These are phyloP conservation scores for Phylloporus arenicola DNA, from an alignment of 768 basidiomycete species.

Conservation along the genomic window DNA sequence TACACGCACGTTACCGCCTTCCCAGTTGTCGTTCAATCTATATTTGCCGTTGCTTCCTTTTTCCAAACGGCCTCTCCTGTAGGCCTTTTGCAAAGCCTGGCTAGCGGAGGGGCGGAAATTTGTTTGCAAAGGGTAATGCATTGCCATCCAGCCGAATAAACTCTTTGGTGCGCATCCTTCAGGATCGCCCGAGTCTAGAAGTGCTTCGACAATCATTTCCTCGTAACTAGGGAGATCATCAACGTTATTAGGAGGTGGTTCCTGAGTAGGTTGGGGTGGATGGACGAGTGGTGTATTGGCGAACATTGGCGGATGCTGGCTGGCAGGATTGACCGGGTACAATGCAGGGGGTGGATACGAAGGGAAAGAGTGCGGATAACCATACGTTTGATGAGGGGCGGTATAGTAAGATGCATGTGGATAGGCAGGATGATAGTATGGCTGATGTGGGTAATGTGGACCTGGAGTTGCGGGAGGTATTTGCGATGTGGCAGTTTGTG, in stretches of 20 bases:
- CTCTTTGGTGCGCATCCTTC: conserved; percentile 83
- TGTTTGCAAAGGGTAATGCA: conserved; percentile 75
- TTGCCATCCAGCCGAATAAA: conserved; percentile 79
- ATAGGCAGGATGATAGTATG: conserved; percentile 55
- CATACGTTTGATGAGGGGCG: conserved; percentile 31
- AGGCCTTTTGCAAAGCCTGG: conserved; percentile 85
- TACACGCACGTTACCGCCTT: conserved; percentile 68
- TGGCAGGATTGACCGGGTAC: conserved; percentile 27
- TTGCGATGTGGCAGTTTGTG: conserved; percentile 20
- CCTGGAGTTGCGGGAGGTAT: conserved; percentile 19
- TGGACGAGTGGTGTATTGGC: conserved; percentile 34
- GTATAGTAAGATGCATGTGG: conserved; percentile 66
- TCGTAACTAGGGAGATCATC: conserved; percentile 83
- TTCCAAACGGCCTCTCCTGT: conserved; percentile 72
- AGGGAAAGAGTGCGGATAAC: conserved; percentile 38
- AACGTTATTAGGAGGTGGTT: conserved; percentile 19
- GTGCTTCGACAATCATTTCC: conserved; percentile 85
- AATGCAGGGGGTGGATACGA: conserved; percentile 29
- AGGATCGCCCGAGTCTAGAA: conserved; percentile 57
- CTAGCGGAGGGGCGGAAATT: conserved; percentile 88
- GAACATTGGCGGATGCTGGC: conserved; percentile 29
- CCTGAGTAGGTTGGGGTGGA: conserved; percentile 29
- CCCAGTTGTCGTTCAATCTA: conserved; percentile 69
- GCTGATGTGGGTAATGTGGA: conserved; percentile 46
- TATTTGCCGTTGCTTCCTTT: conserved; percentile 74